Base-by-base conservation (phyloP, 2,329 filamentous ascomycete species). In the Penicillium sp. region DNA sequence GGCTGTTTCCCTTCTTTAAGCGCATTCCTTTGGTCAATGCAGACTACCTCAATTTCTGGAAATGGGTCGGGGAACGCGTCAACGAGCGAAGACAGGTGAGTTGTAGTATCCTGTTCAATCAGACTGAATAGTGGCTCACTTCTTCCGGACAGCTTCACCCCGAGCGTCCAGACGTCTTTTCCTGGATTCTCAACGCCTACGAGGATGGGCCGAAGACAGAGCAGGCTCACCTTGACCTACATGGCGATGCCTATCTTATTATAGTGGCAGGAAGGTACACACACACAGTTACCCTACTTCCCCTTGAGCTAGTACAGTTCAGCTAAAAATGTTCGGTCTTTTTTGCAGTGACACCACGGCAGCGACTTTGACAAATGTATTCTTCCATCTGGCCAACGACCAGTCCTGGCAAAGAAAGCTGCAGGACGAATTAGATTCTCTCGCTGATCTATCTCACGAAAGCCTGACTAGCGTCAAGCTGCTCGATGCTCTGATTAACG, bases 231-330 rank as follows among this genome's bases (percentile, higher is more conserved):
- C 45, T 53, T 45, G 17, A 59, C 61, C 60, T 67, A 15, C 35
- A 41, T 67, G 64, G 59, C 17, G 68, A 68, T 65, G 67, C 66
- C 13, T 60, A 65, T 13, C 30, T 70, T 19, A 66, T 72, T 46
- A 56, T 71, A 19, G 66, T 74, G 3, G 71, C 72, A 15, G 72
- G 72, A 46, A 70, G 68, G 68, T 69, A 38, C 26, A 6, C 5
- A 35, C 38, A 47, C 13, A 17, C 8, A 21, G 30, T n/a, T 6
- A 48, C n/a, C 45, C 26, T 7, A 8, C 23, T 19, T 41, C 8
- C 26, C 26, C 3, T 4, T 26, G 3, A 4, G 26, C 26, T 3
- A 3, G 26, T 26, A 26, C 26, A 26, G 5, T 4, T 26, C 26
- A 26, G 26, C 26, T 26, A 4, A 5, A 26, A 26, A 5, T 4